These are phyloP conservation scores for Ehretia macrophylla DNA, from an alignment of 257 asterid genomes.

Conservation along the genomic window DNA sequence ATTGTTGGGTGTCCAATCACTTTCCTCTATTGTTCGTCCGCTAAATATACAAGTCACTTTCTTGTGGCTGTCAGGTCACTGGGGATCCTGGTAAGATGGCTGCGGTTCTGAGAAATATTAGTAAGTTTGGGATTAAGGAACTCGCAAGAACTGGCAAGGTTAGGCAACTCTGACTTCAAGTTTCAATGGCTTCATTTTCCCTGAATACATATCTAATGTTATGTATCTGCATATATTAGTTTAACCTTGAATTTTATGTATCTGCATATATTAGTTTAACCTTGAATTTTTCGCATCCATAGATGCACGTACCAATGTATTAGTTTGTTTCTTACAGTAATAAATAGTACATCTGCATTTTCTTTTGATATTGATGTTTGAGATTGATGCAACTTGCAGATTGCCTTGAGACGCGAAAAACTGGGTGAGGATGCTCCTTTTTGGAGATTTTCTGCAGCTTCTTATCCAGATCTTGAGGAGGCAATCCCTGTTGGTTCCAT, in stretches of 20 bases:
- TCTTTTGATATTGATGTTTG: slow-evolving; percentile 13
- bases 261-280: too few species aligned
- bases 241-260: neutral
- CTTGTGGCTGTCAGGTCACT: slow-evolving; percentile 56
- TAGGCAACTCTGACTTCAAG: slow-evolving; percentile 2
- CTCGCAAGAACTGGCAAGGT: slow-evolving; percentile 93
- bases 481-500: slow-evolving; percentile 22
- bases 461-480: slow-evolving; percentile 77
- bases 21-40: neutral
- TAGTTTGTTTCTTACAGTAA: neutral
- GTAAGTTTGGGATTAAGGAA: slow-evolving; percentile 75
- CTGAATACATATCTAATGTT: neutral
- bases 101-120: slow-evolving; percentile 69
- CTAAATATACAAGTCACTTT: slow-evolving; percentile 4
- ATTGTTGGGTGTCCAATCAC: too few species aligned
- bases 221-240: neutral
- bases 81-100: slow-evolving; percentile 95
- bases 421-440: slow-evolving; percentile 89
- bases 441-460: slow-evolving; percentile 86
- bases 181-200: neutral
- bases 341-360: too few species aligned
- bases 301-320: neutral
- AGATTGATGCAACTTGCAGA: slow-evolving; percentile 36
- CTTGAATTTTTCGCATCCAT: neutral
- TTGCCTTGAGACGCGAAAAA: slow-evolving; percentile 79